Evolutionary conservation across 352 stramenopile genomes (phyloP).

Genomic region (Thraustotheca clavata): DNA sequence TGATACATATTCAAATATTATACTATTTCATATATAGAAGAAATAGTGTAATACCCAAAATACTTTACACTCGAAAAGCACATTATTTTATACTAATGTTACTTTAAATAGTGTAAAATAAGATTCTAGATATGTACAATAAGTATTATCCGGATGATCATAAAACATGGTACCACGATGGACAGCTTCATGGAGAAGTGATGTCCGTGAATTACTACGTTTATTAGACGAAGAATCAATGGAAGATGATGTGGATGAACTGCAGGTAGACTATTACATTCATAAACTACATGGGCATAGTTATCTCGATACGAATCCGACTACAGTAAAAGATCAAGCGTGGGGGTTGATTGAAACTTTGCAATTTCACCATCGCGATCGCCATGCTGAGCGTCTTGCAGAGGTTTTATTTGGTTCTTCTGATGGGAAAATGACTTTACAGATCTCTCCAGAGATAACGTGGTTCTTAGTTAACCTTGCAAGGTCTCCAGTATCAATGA

Average conservation of each 20-base stretch:
- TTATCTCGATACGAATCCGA: constrained; percentile 13
- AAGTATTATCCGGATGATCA: neutral
- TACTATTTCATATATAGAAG: too few relatives aligned
- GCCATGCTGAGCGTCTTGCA: constrained; percentile 7
- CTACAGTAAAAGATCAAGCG: neutral
- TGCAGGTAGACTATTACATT: constrained; percentile 14
- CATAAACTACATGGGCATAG: constrained; percentile 4
- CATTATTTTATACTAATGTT: too few relatives aligned
- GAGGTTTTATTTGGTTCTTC: constrained; percentile 6
- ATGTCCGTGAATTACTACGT: neutral
- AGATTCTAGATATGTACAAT: neutral
- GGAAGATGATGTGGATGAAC: constrained; percentile 14
- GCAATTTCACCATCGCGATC: constrained; percentile 16
- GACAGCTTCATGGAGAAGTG: neutral
- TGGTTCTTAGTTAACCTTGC: neutral
- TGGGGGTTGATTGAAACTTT: constrained; percentile 10
- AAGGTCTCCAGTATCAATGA: neutral
- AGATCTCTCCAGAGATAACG: constrained; percentile 5
- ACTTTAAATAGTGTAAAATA: too few relatives aligned
- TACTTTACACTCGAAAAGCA: too few relatives aligned
- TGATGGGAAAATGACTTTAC: neutral
- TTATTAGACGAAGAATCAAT: neutral
- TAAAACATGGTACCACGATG: neutral
- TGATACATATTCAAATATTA: too few relatives aligned
- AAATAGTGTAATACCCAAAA: too few relatives aligned